These are phyloP conservation scores for Neurospora sp. DNA, from an alignment of 495 filamentous ascomycete species.

Conservation along the genomic window DNA sequence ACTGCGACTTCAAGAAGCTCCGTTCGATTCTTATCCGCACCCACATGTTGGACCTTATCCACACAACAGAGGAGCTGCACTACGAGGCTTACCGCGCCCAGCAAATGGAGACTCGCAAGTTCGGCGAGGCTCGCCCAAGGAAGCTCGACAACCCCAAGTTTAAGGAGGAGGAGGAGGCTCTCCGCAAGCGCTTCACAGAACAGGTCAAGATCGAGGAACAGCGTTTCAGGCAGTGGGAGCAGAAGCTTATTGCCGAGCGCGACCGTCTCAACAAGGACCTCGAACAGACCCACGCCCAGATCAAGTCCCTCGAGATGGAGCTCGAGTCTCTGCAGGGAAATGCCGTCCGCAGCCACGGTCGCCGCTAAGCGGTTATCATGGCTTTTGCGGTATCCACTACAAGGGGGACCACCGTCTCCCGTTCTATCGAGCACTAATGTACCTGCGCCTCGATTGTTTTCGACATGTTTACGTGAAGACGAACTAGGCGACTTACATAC, in stretches of 20 bases:
- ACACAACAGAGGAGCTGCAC: slow-evolving; percentile 97
- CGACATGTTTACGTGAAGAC: slow-evolving; percentile 1
- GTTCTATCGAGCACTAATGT: neutral
- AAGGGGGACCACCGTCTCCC: neutral
- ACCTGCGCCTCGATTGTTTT: neutral
- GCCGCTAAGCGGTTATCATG: slow-evolving; percentile 55
- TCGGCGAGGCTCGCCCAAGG: slow-evolving; percentile 89
- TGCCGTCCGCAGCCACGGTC: slow-evolving; percentile 85
- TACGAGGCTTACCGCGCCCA: slow-evolving; percentile 98
- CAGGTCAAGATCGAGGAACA: slow-evolving; percentile 99
- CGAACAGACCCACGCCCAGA: slow-evolving; percentile 92
- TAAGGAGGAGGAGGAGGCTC: slow-evolving; percentile 97
- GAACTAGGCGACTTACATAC: neutral
- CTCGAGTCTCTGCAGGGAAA: slow-evolving; percentile 90
- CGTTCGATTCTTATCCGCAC: slow-evolving; percentile 97
- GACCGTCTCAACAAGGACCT: slow-evolving; percentile 99
- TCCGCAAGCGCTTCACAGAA: slow-evolving; percentile 98
- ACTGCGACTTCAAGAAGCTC: slow-evolving; percentile 99
- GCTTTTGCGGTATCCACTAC: neutral
- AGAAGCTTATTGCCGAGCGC: slow-evolving; percentile 96
- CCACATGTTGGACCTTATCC: slow-evolving; percentile 99
- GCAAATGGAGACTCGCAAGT: slow-evolving; percentile 99
- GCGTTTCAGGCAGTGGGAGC: slow-evolving; percentile 97
- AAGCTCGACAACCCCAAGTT: slow-evolving; percentile 99
- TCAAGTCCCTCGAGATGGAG: slow-evolving; percentile 91